A percentile compares a stretch with the other conserved stretches of the same genome.
phyloP scores from a whole-genome alignment of 2,329 filamentous ascomycete genomes.

The Apiospora sp. region DNA sequence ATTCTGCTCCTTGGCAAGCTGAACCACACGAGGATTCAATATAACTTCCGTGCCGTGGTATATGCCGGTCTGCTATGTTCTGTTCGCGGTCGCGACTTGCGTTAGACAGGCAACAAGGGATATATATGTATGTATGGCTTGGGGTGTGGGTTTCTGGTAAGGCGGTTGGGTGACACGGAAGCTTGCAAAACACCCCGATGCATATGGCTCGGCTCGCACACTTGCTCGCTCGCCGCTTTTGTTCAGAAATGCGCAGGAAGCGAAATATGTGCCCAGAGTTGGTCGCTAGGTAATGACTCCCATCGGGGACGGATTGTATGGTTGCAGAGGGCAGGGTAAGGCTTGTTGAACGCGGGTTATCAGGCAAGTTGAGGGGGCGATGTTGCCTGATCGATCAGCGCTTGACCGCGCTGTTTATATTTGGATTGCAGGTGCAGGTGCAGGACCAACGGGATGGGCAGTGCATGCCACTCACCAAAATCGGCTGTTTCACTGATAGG shows the following conservation, averaged over 20 bases:
- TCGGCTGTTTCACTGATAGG: neutral
- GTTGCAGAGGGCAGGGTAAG: neutral
- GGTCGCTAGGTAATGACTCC: neutral
- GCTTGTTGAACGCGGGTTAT: neutral
- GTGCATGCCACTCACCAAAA: conserved; percentile 16
- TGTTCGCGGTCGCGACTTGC: neutral
- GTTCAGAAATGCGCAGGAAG: neutral
- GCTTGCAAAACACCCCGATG: neutral
- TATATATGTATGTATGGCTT: neutral
- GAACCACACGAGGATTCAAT: neutral
- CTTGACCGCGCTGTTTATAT: conserved; percentile 16
- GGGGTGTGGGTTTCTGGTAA: neutral
- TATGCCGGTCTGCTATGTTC: conserved; percentile 11
- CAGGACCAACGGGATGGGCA: conserved; percentile 19
- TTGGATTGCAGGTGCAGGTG: conserved; percentile 8
- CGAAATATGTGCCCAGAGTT: neutral
- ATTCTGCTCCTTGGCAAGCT: neutral
- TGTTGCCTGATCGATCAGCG: conserved; percentile 8
- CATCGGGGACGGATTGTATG: neutral
- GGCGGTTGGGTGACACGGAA: neutral
- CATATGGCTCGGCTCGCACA: neutral
- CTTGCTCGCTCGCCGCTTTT: conserved; percentile 11
- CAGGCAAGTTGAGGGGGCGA: neutral
- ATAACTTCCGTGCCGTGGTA: neutral
- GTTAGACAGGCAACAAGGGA: conserved; percentile 8